Evolutionary conservation across 208 protist species (phyloP).

Genomic region (Leishmania major): DNA sequence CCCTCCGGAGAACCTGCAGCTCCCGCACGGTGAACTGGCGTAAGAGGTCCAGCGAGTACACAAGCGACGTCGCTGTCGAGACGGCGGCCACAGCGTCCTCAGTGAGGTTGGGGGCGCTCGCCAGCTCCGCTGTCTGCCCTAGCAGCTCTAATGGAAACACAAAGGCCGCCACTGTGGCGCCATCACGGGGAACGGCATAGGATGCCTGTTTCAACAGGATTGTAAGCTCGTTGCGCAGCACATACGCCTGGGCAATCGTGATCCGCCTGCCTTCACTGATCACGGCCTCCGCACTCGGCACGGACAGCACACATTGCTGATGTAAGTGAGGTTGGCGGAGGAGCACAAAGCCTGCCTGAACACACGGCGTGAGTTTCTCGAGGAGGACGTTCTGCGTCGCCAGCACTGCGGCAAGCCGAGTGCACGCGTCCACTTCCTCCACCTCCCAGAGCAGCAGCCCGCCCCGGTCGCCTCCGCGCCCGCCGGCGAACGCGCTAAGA

Average conservation of each 20-base stretch:
- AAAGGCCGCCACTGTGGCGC: constrained; percentile 18
- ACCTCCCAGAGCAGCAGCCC: constrained; percentile 60
- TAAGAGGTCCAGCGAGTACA: constrained; percentile 56
- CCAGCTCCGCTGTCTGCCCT: neutral
- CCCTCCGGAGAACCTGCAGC: constrained; percentile 52
- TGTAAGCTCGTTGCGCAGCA: constrained; percentile 24
- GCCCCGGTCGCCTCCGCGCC: constrained; percentile 4
- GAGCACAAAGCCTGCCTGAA: constrained; percentile 55
- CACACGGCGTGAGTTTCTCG: constrained; percentile 37
- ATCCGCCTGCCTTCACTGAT: constrained; percentile 20
- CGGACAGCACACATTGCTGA: constrained; percentile 21
- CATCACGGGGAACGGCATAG: constrained; percentile 30
- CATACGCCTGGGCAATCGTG: constrained; percentile 18
- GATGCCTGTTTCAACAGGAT: constrained; percentile 18
- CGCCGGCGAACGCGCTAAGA: constrained; percentile 47
- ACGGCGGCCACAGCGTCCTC: neutral
- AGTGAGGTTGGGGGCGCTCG: neutral
- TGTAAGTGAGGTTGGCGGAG: constrained; percentile 24
- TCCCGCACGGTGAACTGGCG: constrained; percentile 66
- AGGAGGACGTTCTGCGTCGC: constrained; percentile 39
- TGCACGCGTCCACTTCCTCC: constrained; percentile 57
- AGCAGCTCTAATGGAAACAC: constrained; percentile 30
- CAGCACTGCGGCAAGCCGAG: constrained; percentile 40
- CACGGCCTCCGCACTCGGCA: constrained; percentile 6
- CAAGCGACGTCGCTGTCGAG: neutral